These are phyloP conservation scores for Melaleuca quinquenervia DNA, from an alignment of 345 rosid genomes.

Conservation along the genomic window DNA sequence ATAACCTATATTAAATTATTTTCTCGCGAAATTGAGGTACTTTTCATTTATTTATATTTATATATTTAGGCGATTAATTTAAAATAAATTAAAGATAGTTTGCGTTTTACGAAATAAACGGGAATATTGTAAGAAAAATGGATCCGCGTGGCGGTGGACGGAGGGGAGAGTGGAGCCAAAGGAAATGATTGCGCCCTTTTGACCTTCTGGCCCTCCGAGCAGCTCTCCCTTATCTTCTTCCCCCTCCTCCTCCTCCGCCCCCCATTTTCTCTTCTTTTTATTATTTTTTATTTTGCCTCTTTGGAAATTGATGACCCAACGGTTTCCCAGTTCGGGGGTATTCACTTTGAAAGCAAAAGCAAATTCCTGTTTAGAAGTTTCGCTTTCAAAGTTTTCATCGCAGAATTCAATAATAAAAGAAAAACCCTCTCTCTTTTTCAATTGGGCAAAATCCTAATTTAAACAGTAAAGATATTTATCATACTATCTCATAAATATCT, in stretches of 20 bases:
- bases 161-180: background rate
- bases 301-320: background rate
- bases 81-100: too few species aligned
- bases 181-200: background rate
- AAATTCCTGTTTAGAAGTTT: background rate
- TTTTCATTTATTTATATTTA: too few species aligned
- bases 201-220: background rate
- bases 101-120: too few species aligned
- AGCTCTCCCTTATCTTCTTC: background rate
- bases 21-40: too few species aligned
- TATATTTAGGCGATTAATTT: too few species aligned
- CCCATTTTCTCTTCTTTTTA: background rate
- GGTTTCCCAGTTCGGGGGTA: background rate
- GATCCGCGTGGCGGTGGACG: too few species aligned
- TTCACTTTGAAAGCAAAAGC: too few species aligned
- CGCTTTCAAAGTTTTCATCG: background rate
- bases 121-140: too few species aligned
- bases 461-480: too few species aligned
- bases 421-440: background rate
- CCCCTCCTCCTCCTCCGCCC: background rate
- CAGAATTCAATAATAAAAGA: background rate
- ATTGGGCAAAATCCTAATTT: background rate
- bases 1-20: too few species aligned
- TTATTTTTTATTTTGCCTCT: accelerated
- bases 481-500: too few species aligned